Base-by-base conservation (phyloP, 2,329 filamentous ascomycete species). In the Bipolaris gigantea region DNA sequence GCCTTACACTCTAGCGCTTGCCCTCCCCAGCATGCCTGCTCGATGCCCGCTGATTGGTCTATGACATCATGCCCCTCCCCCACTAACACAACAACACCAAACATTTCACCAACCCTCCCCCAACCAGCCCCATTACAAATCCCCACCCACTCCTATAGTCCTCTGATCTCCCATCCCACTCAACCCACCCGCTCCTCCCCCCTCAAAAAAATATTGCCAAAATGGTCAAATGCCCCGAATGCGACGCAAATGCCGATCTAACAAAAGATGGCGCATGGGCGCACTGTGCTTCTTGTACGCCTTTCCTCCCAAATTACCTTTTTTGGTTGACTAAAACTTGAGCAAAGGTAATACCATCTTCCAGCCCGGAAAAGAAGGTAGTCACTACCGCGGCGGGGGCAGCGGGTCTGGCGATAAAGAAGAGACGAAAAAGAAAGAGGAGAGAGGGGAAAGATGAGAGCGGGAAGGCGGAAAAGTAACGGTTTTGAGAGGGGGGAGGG, bases 181-280 rank as follows among this genome's bases (percentile, higher is more conserved):
- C n/a, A n/a, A n/a, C n/a, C n/a, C n/a, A n/a, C n/a, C n/a, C n/a
- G n/a, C n/a, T n/a, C n/a, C n/a, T n/a, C n/a, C n/a, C n/a, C n/a
- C n/a, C n/a, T n/a, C n/a, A n/a, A n/a, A n/a, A n/a, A n/a, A n/a
- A n/a, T n/a, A n/a, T n/a, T n/a, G n/a, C n/a, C 44, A 50, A 53
- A 36, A 68, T 68, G 67, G 55, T 64, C 18, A 27, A 56, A n/a
- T 70, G 66, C 51, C 66, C 66, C 32, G 65, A 68, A 59, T 70
- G 66, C 44, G 65, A 61, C 13, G 65, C 66, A 9, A 52, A 57
- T 9, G 66, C 66, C 40, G 66, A 70, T 50, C 33, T 67, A 47
- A 70, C 66, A 2, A 68, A 67, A 50, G 66, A 70, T 38, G 65
- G 66, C 11, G 57, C 57, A 33, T 70, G 64, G 50, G 66, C 66